phyloP scores from a whole-genome alignment of 2,329 filamentous ascomycete species.

The Penicillium concentricum region DNA sequence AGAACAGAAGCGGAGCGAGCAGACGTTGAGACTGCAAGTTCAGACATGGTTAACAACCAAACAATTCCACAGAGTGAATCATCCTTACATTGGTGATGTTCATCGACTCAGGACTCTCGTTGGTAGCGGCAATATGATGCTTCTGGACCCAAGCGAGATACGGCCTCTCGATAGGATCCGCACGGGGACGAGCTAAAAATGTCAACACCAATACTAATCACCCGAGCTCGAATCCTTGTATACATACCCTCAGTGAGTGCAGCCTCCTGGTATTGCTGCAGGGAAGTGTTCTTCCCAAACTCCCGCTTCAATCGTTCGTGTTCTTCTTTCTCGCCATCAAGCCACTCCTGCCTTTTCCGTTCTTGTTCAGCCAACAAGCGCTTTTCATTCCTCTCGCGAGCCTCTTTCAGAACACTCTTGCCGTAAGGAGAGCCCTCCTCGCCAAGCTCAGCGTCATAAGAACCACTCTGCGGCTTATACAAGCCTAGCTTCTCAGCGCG shows the following conservation, averaged over 20 bases:
- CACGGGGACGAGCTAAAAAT: constrained; percentile 37
- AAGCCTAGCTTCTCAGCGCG: constrained; percentile 43
- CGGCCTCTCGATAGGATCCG: constrained; percentile 40
- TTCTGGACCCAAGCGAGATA: constrained; percentile 45
- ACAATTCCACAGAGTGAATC: not conserved
- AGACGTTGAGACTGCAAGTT: constrained; percentile 43
- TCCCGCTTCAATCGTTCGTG: constrained; percentile 33
- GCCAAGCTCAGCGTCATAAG: constrained; percentile 42
- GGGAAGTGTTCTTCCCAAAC: constrained; percentile 34
- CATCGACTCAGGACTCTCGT: constrained; percentile 33
- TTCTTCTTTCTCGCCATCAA: constrained; percentile 50
- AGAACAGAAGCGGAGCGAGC: constrained; percentile 45
- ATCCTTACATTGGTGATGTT: constrained; percentile 37
- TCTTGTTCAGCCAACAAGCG: constrained; percentile 46
- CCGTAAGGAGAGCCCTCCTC: constrained; percentile 45
- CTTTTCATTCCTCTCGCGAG: constrained; percentile 42
- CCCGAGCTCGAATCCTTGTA: not conserved
- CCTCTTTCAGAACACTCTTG: constrained; percentile 42
- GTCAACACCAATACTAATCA: constrained; percentile 12
- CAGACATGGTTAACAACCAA: not conserved
- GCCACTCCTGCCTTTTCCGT: constrained; percentile 52
- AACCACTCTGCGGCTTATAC: constrained; percentile 46
- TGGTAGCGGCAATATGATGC: constrained; percentile 40
- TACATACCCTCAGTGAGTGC: constrained; percentile 37
- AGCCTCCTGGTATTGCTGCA: constrained; percentile 38